Percentiles rank a stretch among this genome's conserved stretches.
phyloP scores from a whole-genome alignment of 2,329 filamentous ascomycete genomes.

The Bipolaris sorokiniana region DNA sequence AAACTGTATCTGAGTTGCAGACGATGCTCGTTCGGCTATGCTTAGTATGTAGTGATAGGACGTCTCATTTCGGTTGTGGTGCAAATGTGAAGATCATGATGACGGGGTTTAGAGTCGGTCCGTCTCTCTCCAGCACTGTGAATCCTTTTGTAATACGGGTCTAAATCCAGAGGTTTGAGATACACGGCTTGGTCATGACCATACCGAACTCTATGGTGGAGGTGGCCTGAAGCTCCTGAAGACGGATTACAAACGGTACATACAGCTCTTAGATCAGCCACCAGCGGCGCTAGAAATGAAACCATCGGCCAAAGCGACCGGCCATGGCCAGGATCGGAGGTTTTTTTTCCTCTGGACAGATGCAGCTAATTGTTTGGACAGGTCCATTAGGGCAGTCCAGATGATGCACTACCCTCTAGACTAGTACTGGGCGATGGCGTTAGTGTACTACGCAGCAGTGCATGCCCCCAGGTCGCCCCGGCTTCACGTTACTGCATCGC shows the following conservation, averaged over 20 bases:
- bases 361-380: slow-evolving; percentile 19
- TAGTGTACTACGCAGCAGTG: slow-evolving; percentile 11
- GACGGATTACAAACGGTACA: background rate
- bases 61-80: slow-evolving; percentile 31
- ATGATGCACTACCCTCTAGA: slow-evolving; percentile 15
- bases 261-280: slow-evolving; percentile 1
- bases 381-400: slow-evolving; percentile 15
- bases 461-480: slow-evolving; percentile 1
- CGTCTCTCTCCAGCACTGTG: background rate
- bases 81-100: slow-evolving; percentile 32
- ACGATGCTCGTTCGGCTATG: slow-evolving; percentile 20
- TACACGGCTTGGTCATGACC: slow-evolving; percentile 2
- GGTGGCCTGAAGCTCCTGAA: background rate
- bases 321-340: slow-evolving; percentile 25
- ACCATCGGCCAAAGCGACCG: slow-evolving; percentile 9
- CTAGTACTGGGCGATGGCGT: slow-evolving; percentile 20
- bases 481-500: slow-evolving; percentile 1
- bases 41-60: slow-evolving; percentile 7
- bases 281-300: slow-evolving; percentile 2
- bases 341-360: slow-evolving; percentile 17
- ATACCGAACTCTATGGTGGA: background rate
- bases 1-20: slow-evolving; percentile 6
- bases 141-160: background rate
- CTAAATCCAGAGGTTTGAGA: slow-evolving; percentile 8
- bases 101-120: slow-evolving; percentile 3